Conservation (phyloP, 164 flowering plant species). For the Tinospora cordifolia region DNA sequence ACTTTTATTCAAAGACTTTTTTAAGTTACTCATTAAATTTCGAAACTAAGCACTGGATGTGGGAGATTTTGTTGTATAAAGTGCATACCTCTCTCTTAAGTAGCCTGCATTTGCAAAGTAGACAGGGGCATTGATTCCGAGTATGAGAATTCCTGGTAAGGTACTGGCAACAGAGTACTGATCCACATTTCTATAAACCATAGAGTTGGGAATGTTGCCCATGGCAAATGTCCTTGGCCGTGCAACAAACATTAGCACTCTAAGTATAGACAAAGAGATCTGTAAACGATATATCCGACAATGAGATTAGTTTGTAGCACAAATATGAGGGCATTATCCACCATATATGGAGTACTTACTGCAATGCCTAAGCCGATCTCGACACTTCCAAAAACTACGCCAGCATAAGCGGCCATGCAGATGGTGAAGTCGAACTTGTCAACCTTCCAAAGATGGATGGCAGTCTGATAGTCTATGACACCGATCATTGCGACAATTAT, state of each 20-base stretch:
- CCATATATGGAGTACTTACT: too few species aligned
- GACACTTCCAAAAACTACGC: too few species aligned
- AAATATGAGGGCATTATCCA: neutral
- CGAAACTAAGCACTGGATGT: too few species aligned
- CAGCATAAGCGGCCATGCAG: too few species aligned
- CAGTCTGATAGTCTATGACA: too few species aligned
- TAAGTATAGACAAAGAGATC: slow-evolving; percentile 49
- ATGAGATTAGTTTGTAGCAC: neutral
- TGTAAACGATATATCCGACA: slow-evolving; percentile 26
- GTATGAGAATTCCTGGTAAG: slow-evolving; percentile 56
- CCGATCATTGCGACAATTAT: too few species aligned
- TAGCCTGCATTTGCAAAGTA: slow-evolving; percentile 67
- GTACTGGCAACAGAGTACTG: slow-evolving; percentile 46
- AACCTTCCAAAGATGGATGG: too few species aligned
- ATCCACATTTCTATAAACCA: slow-evolving; percentile 37
- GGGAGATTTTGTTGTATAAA: neutral
- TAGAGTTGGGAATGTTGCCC: slow-evolving; percentile 58
- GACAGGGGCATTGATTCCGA: slow-evolving; percentile 52
- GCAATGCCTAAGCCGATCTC: too few species aligned
- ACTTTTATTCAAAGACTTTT: too few species aligned
- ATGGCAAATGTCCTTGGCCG: slow-evolving; percentile 55
- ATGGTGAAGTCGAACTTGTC: too few species aligned
- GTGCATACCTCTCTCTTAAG: slow-evolving; percentile 59
- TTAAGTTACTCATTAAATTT: too few species aligned
- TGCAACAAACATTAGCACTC: slow-evolving; percentile 44